Evolutionary conservation across 2,329 filamentous ascomycete species (phyloP).

Genomic region (Trichoderma breve): DNA sequence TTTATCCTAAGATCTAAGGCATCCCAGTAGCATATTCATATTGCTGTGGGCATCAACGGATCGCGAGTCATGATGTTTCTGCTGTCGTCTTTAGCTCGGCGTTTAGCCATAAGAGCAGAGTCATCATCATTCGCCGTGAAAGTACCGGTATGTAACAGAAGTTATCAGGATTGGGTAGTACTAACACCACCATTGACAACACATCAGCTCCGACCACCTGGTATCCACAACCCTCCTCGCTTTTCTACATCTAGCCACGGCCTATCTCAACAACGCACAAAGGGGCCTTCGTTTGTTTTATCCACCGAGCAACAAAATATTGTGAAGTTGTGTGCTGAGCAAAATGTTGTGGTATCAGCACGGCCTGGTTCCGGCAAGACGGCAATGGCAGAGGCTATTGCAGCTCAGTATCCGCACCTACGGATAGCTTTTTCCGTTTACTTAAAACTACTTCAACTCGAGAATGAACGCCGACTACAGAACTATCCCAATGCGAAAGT

Average conservation of each 20-base stretch:
- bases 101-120: neutral
- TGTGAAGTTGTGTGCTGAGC: conserved; percentile 24
- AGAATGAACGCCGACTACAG: neutral
- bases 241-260: neutral
- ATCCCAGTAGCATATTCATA: too few species aligned
- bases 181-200: neutral
- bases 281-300: conserved; percentile 20
- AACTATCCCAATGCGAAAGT: neutral
- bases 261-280: neutral
- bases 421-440: conserved; percentile 29
- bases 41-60: neutral
- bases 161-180: neutral
- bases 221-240: neutral
- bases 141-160: neutral
- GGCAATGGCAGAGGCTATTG: conserved; percentile 32
- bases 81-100: neutral
- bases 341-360: conserved; percentile 35
- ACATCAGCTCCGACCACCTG: neutral
- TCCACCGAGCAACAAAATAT: conserved; percentile 29
- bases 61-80: neutral
- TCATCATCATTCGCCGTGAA: neutral
- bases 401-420: conserved; percentile 25
- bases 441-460: conserved; percentile 24
- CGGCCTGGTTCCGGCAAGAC: conserved; percentile 35
- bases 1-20: neutral